Evolutionary conservation across 306 rosid species (phyloP), one percentile per base, ranked within the genome.

Genomic region (Oemleria cerasiformis): DNA sequence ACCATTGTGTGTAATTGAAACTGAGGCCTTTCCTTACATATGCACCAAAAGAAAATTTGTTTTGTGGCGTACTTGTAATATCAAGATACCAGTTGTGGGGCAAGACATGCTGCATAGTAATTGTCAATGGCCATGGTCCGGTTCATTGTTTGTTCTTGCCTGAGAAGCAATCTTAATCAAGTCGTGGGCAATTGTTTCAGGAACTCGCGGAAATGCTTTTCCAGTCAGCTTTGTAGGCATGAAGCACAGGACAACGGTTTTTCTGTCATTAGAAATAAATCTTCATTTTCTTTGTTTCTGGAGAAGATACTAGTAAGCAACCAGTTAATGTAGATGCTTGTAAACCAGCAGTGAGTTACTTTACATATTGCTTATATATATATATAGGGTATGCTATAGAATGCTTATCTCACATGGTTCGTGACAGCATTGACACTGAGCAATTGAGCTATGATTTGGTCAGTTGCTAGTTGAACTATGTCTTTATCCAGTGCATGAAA

Each of bases 191-290:
- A 58, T 50, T 80, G 76, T 77, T 82, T 72, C 96, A 94, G 99
- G 99, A 94, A 86, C 95, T 91, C 41, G 97, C 99, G 13, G 97
- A 94, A 88, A 86, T 89, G 95, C 83, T 86, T 70, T 84, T 94
- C 88, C 99, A 91, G 77, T 83, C 87, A 21, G 95, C 75, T 68
- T 51, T 93, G 68, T 91, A 88, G 75, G 78, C 44, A 79, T 67
- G 62, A 42, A 51, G 63, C 44, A 12, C 19, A 67, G 66, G 43
- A 23, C 34, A 45, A 47, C 11, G 4, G 48, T 60, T 61, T 77
- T 53, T 54, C 41, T 61, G 44, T 5, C 40, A 15, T 17, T 54
- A 42, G 7, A 61, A 42, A 42, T 43, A 43, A 56, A 8, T 9
- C 42, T 12, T 5, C 0, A 39, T 50, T 50, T 9, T 53, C 57